These are phyloP conservation scores for Lolium perenne DNA, from an alignment of 176 grass and related monocot genomes.

Conservation along the genomic window DNA sequence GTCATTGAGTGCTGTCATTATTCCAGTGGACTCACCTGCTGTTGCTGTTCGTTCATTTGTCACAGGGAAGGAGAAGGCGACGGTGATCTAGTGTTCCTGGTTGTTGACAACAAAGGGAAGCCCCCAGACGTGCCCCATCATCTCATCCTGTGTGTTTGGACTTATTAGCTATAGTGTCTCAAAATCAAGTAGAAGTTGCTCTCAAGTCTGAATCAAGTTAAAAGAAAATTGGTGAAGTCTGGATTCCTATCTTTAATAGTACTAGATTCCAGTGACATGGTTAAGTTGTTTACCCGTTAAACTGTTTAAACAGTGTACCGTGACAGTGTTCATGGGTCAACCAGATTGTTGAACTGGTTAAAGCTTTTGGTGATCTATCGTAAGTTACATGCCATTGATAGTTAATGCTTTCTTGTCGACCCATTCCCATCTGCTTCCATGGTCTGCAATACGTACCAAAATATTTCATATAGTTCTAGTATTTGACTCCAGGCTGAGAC, in stretches of 20 bases:
- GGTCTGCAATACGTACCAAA: no score
- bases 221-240: not conserved
- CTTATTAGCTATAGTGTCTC: not conserved
- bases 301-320: not conserved
- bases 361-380: not conserved
- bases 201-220: not conserved
- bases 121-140: not conserved
- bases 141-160: conserved; percentile 4
- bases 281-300: not conserved
- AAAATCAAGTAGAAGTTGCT: not conserved
- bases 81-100: conserved; percentile 17
- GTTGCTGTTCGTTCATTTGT: not conserved
- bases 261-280: not conserved
- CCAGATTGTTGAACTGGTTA: not conserved
- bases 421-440: no score
- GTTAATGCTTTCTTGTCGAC: no score
- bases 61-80: conserved; percentile 42
- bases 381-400: no score
- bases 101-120: conserved; percentile 3
- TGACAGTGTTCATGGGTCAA: not conserved
- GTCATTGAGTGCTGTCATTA: not conserved
- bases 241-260: not conserved
- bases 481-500: no score
- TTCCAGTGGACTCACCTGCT: not conserved
- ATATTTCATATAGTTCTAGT: no score